Base-by-base conservation (phyloP, 257 asterid genomes). In the Cynanchum wilfordii region DNA sequence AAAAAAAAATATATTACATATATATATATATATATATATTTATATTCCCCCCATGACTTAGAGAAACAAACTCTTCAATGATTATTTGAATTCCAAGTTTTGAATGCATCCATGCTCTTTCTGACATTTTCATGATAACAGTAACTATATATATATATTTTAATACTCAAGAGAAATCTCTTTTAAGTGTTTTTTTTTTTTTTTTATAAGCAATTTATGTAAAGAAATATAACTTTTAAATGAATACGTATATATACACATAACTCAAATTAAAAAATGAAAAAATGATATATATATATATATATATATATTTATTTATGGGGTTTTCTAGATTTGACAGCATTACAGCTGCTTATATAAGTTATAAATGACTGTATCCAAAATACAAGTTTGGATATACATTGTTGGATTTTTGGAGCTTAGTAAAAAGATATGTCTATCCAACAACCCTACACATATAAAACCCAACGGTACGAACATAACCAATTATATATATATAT, bases 1-100 rank as follows among this genome's bases (percentile, higher is more conserved):
- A 5, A 3, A 50, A 54, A 66, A 73, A n/a, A n/a, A n/a, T n/a
- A n/a, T n/a, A n/a, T n/a, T n/a, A n/a, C n/a, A n/a, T n/a, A n/a
- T n/a, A n/a, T n/a, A n/a, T n/a, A n/a, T n/a, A n/a, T 80, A 73
- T 70, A 75, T 57, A 66, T 40, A 7, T 71, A 51, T 49, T 68
- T 74, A 13, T 2, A 29, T 64, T 36, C 4, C 38, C 38, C 38
- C 38, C 7, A 36, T 64, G 69, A 64, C 69, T 64, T 64, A 64
- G 55, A 13, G 49, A 52, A 25, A 44, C 69, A 57, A 75, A 74
- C 59, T 75, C 69, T 47, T 15, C 25, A 16, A 36, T 50, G 56
- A 59, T 76, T 60, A 17, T 70, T 69, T 60, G 70, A 49, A 12
- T 36, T 49, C 75, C 66, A 69, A 60, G 75, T 49, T 74, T 59